Evolutionary conservation across 2,329 filamentous ascomycete species (phyloP), one percentile per base, ranked within the genome.

Genomic region (Xylariomycetidae sp.): DNA sequence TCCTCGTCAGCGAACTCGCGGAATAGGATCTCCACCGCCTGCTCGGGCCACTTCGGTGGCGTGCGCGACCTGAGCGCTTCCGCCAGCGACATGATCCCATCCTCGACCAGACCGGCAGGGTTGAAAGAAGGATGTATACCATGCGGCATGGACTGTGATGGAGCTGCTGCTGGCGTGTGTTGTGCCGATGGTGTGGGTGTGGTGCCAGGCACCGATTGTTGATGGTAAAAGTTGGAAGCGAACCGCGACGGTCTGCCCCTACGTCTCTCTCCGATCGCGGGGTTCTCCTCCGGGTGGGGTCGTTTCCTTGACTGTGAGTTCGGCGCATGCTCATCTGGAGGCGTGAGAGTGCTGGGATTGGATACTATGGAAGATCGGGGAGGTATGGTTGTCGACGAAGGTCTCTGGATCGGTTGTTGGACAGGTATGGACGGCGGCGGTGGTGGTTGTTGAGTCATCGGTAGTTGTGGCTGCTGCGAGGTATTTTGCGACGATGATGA

Each of bases 1-100:
- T 78, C 72, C 44, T 78, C 74, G 30, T 69, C 64, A 11, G 65
- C 57, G 48, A 79, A 79, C 38, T 79, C 74, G 19, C 65, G 62
- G 53, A 79, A 78, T 47, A 79, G 72, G 5, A 77, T 64, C 36
- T 79, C 74, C 33, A 79, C 61, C 0, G 74, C 74, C 50, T 72
- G 69, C 50, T 79, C 74, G 5, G 70, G 64, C 73, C 73, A 79
- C 23, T 58, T 63, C 5, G 67, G 61, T 5, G 58, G 51, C n/a
- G 49, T 48, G 13, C 63, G 58, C 6, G 57, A 48, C 22, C 56
- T 58, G 14, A 70, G 54, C 3, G 62, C 61, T 16, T 71, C 68
- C 5, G 64, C 57, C 15, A 64, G 55, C 6, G 63, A 53, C 27
- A 54, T 29, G 9, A 63, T 45, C 17, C 52, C 49, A 22, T 65